These are phyloP conservation scores for Capsicum baccatum DNA, from an alignment of 257 asterid genomes.

Conservation along the genomic window DNA sequence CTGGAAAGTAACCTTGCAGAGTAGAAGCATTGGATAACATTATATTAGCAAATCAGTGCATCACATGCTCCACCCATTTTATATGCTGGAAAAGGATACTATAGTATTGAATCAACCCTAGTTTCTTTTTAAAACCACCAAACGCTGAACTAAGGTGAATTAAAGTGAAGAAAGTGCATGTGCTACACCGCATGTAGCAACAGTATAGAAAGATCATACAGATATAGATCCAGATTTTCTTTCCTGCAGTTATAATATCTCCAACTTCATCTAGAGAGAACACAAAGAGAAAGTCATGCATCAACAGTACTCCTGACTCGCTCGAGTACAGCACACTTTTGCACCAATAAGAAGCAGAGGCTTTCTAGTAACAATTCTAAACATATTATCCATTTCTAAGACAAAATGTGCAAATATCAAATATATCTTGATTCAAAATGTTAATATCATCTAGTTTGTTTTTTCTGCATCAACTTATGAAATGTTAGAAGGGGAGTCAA, in stretches of 20 bases:
- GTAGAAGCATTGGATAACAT: not conserved
- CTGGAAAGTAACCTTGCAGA: not conserved
- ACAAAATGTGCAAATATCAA: not conserved
- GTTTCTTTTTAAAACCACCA: constrained; percentile 17
- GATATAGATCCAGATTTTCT: not conserved
- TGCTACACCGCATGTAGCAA: not conserved
- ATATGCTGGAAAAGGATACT: not conserved
- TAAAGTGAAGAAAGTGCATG: not conserved
- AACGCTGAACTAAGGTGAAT: constrained; percentile 5
- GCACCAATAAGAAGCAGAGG: constrained; percentile 23
- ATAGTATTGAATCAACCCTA: not conserved
- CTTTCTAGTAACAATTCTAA: not conserved
- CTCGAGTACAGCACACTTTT: not conserved
- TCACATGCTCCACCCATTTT: not conserved
- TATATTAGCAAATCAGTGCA: not conserved
- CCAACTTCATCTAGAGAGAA: not conserved
- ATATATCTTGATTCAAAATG: constrained; percentile 22
- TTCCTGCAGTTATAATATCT: not conserved
- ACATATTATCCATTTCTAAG: constrained; percentile 23
- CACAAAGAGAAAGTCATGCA: not conserved
- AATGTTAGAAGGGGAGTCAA: no score
- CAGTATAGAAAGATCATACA: constrained; percentile 12
- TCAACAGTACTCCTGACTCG: not conserved
- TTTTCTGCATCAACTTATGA: constrained; percentile 1
- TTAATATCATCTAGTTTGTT: not conserved